phyloP scores from a whole-genome alignment of 2,329 filamentous ascomycete species.

The Clathrospora elynae region DNA sequence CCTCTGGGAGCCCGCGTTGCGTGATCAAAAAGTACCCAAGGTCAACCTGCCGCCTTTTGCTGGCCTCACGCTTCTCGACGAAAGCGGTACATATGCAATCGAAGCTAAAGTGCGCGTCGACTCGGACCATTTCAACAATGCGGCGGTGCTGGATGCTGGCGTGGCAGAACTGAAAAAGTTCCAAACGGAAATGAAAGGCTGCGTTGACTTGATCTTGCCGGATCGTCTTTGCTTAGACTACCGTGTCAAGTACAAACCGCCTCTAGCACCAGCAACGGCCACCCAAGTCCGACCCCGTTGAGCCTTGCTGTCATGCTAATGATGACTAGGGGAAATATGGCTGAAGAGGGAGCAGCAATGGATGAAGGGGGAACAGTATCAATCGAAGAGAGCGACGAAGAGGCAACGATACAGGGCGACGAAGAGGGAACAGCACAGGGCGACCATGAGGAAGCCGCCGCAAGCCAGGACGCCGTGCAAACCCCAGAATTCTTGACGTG shows the following conservation, averaged over 20 bases:
- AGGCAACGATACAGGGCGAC: too few relatives aligned
- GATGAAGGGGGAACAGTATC: too few relatives aligned
- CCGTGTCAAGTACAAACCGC: constrained; percentile 57
- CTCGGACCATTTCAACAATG: constrained; percentile 60
- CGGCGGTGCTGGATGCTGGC: constrained; percentile 59
- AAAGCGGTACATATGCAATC: constrained; percentile 62
- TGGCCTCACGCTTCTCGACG: constrained; percentile 58
- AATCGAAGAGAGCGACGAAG: too few relatives aligned
- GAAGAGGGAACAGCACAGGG: too few relatives aligned
- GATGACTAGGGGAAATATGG: background rate
- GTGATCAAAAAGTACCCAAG: constrained; percentile 41
- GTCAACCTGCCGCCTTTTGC: constrained; percentile 51
- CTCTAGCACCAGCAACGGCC: constrained; percentile 18
- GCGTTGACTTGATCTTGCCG: constrained; percentile 61
- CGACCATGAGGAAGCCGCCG: too few relatives aligned
- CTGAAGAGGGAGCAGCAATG: too few relatives aligned
- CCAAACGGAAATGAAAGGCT: constrained; percentile 61
- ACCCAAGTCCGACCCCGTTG: constrained; percentile 26
- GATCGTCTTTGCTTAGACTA: constrained; percentile 66
- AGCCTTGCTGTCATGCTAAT: constrained; percentile 2
- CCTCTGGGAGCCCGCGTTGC: constrained; percentile 52
- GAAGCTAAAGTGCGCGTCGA: constrained; percentile 63
- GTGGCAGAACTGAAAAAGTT: constrained; percentile 61
- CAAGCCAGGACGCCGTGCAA: too few relatives aligned
- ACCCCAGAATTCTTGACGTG: too few relatives aligned